Conservation (phyloP, 2,329 filamentous ascomycete species). For the Aspergillus costaricaensis region DNA sequence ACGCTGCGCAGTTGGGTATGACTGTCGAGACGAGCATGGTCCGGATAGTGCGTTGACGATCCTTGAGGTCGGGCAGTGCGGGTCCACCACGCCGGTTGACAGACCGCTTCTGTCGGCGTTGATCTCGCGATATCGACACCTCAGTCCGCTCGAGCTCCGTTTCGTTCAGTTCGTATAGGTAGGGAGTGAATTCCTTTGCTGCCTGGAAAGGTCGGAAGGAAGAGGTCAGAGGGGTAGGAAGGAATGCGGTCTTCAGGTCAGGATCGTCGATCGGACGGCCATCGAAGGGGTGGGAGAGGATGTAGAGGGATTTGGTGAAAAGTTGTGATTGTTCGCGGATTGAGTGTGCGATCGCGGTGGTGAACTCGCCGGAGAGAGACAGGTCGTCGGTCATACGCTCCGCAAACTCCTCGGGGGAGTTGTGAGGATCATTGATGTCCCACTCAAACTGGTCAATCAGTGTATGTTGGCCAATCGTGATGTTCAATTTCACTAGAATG, state of each 20-base stretch:
- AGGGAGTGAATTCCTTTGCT: constrained; percentile 91
- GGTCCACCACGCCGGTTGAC: constrained; percentile 92
- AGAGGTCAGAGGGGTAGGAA: constrained; percentile 77
- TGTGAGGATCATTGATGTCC: constrained; percentile 94
- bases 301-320: constrained; percentile 90
- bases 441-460: constrained; percentile 97
- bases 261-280: constrained; percentile 89
- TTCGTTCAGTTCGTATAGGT: constrained; percentile 91
- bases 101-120: constrained; percentile 90
- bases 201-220: constrained; percentile 90
- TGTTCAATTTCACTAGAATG: constrained; percentile 91
- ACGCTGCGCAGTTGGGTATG: constrained; percentile 79
- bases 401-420: constrained; percentile 94
- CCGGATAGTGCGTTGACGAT: constrained; percentile 87
- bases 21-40: constrained; percentile 91
- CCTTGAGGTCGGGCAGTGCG: constrained; percentile 91
- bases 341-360: constrained; percentile 94
- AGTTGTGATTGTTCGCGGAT: constrained; percentile 95
- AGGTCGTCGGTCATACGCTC: constrained; percentile 85
- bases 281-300: constrained; percentile 91
- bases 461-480: constrained; percentile 93
- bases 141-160: constrained; percentile 87
- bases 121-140: constrained; percentile 88
- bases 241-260: constrained; percentile 80
- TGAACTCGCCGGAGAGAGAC: constrained; percentile 90